phyloP scores from a whole-genome alignment of 2,329 filamentous ascomycete species.

The Neofusicoccum cordaticola region DNA sequence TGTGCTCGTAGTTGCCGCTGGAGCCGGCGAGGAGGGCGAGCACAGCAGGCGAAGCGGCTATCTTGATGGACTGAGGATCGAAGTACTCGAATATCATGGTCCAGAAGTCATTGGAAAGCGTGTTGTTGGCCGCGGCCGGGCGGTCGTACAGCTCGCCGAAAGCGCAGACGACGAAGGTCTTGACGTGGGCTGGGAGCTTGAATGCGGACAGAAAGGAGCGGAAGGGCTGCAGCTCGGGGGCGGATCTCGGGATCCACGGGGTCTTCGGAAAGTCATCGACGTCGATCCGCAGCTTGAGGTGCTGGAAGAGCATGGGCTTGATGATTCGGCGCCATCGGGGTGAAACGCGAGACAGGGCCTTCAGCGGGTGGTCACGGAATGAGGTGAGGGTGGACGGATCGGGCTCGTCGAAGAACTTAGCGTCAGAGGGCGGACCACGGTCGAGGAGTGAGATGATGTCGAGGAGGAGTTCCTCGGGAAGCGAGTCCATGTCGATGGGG shows the following conservation, averaged over 20 bases:
- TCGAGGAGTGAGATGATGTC: slow-evolving; percentile 33
- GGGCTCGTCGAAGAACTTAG: slow-evolving; percentile 33
- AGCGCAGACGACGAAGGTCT: slow-evolving; percentile 48
- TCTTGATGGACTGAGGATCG: slow-evolving; percentile 33
- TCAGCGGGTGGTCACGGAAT: slow-evolving; percentile 18
- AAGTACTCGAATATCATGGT: slow-evolving; percentile 27
- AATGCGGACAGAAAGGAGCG: slow-evolving; percentile 21
- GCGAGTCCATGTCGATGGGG: slow-evolving; percentile 24
- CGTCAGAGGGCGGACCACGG: slow-evolving; percentile 30
- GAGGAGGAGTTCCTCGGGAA: slow-evolving; percentile 37
- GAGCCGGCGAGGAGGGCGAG: slow-evolving; percentile 53
- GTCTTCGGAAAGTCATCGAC: background rate
- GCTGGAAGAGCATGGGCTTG: slow-evolving; percentile 32
- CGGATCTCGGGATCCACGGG: background rate
- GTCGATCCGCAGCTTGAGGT: slow-evolving; percentile 23
- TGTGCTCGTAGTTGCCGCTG: slow-evolving; percentile 55
- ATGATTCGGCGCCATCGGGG: slow-evolving; percentile 32
- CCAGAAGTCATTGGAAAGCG: slow-evolving; percentile 28
- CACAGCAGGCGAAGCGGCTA: slow-evolving; percentile 58
- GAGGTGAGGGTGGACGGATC: slow-evolving; percentile 22
- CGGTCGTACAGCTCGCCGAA: background rate
- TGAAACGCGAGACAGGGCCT: slow-evolving; percentile 32
- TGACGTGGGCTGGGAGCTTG: slow-evolving; percentile 38
- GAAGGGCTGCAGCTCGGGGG: slow-evolving; percentile 18
- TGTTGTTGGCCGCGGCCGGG: background rate